Conservation (phyloP, 106 monocot species). For the Vanilla planifolia region DNA sequence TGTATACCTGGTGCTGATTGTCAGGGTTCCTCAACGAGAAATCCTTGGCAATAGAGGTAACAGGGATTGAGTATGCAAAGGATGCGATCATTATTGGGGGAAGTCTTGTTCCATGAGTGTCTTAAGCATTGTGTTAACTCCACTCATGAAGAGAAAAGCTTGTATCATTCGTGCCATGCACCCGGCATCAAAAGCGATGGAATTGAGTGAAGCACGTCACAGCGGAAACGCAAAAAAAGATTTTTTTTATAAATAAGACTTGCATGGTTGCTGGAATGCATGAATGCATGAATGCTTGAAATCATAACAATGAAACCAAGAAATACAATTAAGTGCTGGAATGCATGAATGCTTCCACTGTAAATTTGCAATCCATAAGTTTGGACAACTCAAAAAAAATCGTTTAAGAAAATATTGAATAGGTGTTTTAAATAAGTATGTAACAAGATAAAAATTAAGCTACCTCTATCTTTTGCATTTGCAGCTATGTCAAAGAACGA, state of each 20-base stretch:
- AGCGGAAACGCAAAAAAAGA: neutral
- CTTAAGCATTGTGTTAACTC: slow-evolving; percentile 80
- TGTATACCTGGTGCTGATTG: slow-evolving; percentile 50
- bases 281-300: slow-evolving; percentile 54
- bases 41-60: slow-evolving; percentile 60
- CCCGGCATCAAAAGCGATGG: slow-evolving; percentile 29
- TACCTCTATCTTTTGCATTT: no score
- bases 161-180: slow-evolving; percentile 82
- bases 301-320: slow-evolving; percentile 75
- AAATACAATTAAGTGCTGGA: slow-evolving; percentile 92
- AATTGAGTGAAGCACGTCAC: neutral
- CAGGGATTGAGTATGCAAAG: slow-evolving; percentile 81
- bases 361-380: no score
- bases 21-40: slow-evolving; percentile 19
- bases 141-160: slow-evolving; percentile 74
- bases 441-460: no score
- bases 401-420: no score
- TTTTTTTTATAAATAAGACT: slow-evolving; percentile 8
- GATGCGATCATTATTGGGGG: slow-evolving; percentile 87
- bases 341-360: slow-evolving; percentile 67
- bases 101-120: slow-evolving; percentile 69
- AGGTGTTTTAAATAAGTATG: no score
- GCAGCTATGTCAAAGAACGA: no score
- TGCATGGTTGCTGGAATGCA: slow-evolving; percentile 81
- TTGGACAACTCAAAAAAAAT: no score